phyloP scores from a whole-genome alignment of 257 asterid species.

The Agastache rugosa region DNA sequence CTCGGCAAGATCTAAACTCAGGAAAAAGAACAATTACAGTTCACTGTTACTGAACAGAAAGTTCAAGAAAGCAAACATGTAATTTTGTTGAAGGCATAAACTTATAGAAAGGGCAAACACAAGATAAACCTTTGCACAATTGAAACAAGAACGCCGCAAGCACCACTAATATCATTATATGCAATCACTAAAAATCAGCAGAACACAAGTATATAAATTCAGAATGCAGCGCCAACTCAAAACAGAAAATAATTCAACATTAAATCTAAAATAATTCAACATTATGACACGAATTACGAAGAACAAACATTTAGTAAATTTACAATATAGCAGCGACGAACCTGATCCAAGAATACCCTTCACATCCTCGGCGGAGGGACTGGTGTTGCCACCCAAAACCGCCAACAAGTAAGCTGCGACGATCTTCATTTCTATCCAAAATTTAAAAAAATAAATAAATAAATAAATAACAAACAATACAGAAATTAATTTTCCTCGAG shows the following conservation, averaged over 20 bases:
- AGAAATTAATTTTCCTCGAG: background rate
- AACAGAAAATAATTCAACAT: background rate
- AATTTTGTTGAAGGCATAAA: background rate
- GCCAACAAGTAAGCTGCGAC: constrained; percentile 60
- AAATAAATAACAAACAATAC: background rate
- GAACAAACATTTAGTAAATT: background rate
- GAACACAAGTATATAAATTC: background rate
- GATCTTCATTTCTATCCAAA: constrained; percentile 51
- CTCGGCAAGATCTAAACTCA: background rate
- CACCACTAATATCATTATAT: background rate
- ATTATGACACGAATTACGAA: background rate
- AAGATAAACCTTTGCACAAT: background rate
- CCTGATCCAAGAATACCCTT: constrained; percentile 53
- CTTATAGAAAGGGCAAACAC: background rate
- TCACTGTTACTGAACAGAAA: background rate
- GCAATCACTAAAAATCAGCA: background rate
- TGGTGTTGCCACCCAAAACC: constrained; percentile 55
- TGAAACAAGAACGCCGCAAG: background rate
- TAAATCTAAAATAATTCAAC: background rate
- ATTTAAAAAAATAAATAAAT: background rate
- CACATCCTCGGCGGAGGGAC: constrained; percentile 49
- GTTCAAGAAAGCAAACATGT: background rate
- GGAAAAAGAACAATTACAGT: background rate
- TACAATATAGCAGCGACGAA: constrained; percentile 1
- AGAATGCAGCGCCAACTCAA: background rate